Evolutionary conservation across 805 yeast species (phyloP).

Genomic region (Alloascoidea africana): DNA sequence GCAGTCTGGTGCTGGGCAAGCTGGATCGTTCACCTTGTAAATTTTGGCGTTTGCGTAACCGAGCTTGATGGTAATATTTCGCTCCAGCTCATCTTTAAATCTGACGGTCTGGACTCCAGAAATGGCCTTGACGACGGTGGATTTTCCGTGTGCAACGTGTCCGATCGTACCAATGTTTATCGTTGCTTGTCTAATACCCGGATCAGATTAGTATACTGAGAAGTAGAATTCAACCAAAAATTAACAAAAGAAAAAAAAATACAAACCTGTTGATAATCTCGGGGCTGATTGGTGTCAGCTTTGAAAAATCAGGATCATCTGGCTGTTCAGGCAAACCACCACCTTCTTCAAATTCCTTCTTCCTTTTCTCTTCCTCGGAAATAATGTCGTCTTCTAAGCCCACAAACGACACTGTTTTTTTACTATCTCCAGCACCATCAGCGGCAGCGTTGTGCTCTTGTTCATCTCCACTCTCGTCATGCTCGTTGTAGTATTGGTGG

Average conservation of each 20-base stretch:
- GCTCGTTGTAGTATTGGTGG: constrained; percentile 28
- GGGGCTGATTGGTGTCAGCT: constrained; percentile 77
- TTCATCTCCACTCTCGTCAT: constrained; percentile 20
- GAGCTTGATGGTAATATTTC: constrained; percentile 95
- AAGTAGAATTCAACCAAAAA: not conserved
- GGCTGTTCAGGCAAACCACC: constrained; percentile 98
- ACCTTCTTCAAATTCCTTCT: constrained; percentile 88
- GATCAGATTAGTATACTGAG: not conserved
- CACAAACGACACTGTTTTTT: constrained; percentile 77
- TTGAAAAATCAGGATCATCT: constrained; percentile 66
- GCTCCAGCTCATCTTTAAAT: constrained; percentile 96
- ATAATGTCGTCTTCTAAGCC: constrained; percentile 49
- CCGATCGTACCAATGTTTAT: constrained; percentile 97
- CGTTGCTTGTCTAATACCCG: constrained; percentile 77
- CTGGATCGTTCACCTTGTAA: constrained; percentile 77
- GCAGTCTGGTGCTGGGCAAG: constrained; percentile 88
- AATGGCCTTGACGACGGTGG: constrained; percentile 88
- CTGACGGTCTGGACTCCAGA: constrained; percentile 99
- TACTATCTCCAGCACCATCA: constrained; percentile 13
- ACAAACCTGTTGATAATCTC: constrained; percentile 60
- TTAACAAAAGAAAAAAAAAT: too few relatives aligned
- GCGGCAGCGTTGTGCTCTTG: constrained; percentile 13
- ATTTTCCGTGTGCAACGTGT: constrained; percentile 92
- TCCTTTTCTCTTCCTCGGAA: constrained; percentile 58
- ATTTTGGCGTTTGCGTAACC: constrained; percentile 99